Evolutionary conservation across 441 rosid genomes (phyloP), one percentile per base, ranked within the genome.

Genomic region (Cnidoscolus chayamansa): DNA sequence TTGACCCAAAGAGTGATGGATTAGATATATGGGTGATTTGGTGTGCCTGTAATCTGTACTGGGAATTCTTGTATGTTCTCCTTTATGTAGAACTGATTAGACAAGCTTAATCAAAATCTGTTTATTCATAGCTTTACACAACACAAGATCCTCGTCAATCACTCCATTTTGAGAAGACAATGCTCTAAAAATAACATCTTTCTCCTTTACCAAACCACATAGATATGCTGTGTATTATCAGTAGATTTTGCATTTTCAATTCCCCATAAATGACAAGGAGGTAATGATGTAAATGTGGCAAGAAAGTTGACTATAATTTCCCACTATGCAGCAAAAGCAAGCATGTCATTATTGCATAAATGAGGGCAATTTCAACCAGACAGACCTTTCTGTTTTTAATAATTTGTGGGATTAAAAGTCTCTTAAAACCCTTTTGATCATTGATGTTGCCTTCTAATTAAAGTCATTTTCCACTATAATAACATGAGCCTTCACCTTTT

Each of bases 261-360:
- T 57, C 19, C 43, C 20, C 31, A n/a, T 30, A 8, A 62, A 19
- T 56, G 78, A 12, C 12, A 60, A 48, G 35, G 70, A 72, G 76
- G 76, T 58, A 79, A 81, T 81, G 70, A 84, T 80, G 70, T 56
- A 45, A 49, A 74, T 63, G 68, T 57, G 75, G 72, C 30, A 77
- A 79, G 69, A 81, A 81, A 79, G 83, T 76, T 79, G 82, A 83
- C 84, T 54, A 76, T 71, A 57, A 80, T 78, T 68, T 74, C 76
- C 78, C 78, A 75, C 84, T 54, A 77, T 58, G 55, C 64, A 69
- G 72, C 80, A 74, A 85, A 79, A 81, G 78, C 74, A 74, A 65
- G 63, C 63, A 59, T 50, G 83, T 76, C 73, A 82, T 82, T 67
- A 82, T 71, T 77, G 72, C 78, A 56, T 35, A 74, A 43, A 73